phyloP scores from a whole-genome alignment of 2,329 filamentous ascomycete species.

The Xylaria sp. region DNA sequence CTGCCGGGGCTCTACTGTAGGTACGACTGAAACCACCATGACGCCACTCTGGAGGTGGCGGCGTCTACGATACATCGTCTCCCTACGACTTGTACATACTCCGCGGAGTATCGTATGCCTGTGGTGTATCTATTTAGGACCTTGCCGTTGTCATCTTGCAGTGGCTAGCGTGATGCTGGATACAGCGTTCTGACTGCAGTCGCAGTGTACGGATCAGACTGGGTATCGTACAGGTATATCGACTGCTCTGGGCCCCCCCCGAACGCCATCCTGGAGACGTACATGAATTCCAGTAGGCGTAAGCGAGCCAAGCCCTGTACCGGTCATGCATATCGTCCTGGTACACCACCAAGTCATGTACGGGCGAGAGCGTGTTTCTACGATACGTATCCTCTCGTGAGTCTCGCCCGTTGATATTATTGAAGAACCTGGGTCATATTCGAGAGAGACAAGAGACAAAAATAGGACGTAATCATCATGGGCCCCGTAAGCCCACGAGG shows the following conservation, averaged over 20 bases:
- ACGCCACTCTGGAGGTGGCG: slow-evolving; percentile 18
- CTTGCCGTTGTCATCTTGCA: slow-evolving; percentile 4
- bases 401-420: background rate
- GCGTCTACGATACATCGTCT: slow-evolving; percentile 8
- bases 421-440: background rate
- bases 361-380: background rate
- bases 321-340: background rate
- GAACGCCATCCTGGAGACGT: slow-evolving; percentile 6
- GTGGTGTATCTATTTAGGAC: background rate
- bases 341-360: background rate
- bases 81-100: too few species aligned
- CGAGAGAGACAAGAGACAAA: too few species aligned
- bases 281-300: background rate
- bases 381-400: background rate
- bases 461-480: too few species aligned
- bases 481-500: too few species aligned
- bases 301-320: slow-evolving; percentile 8
- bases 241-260: slow-evolving; percentile 8
- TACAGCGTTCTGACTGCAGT: background rate
- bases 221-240: background rate
- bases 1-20: background rate
- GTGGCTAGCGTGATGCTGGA: slow-evolving; percentile 3
- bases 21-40: background rate
- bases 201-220: background rate
- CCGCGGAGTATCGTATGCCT: background rate